Evolutionary conservation across 352 stramenopile genomes (phyloP), one percentile per base, ranked within the genome.

Genomic region (Globisporangium barbulae): DNA sequence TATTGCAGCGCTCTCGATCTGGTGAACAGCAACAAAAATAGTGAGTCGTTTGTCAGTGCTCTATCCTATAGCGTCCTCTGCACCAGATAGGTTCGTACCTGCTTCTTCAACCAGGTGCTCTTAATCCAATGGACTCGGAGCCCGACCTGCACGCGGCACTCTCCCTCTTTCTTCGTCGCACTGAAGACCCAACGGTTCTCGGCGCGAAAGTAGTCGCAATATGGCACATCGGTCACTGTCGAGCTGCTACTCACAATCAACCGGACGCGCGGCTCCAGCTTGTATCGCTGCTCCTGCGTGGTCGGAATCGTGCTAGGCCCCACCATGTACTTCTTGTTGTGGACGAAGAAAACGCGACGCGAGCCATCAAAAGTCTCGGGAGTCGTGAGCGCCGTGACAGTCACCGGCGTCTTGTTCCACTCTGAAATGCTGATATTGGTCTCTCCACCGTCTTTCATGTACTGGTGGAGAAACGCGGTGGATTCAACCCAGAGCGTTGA

Each of bases 261-360:
- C 7, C 76, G 79, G 35, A 54, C 74, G 10, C 59, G 53, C 7
- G 62, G 58, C 15, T 74, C 71, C 57, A 84, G 89, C 39, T 72
- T 69, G 68, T 88, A 93, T 22, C 85, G 77, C 60, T 94, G 83
- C 8, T 75, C 79, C 61, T 94, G 85, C 17, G 66, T 67, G 1
- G 87, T 96, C 1, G 87, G 87, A 56, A 96, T 94, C 39, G 71
- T 68, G 57, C 83, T 91, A 0, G 87, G 85, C 0, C 87, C 87
- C 19, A 96, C 81, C 69, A 96, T 91, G 63, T 94, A 94, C 67
- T 96, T 94, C 65, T 96, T 96, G 75, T 96, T 92, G 77, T 93
- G 85, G 1, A 68, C 84, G 60, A 88, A 93, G 5, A 70, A 74
- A 1, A 93, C 79, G 7, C 68, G 55, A 0, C 88, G 77, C 54